A percentile compares a stretch with the other conserved stretches of the same genome.
Evolutionary conservation across 2,329 filamentous ascomycete genomes (phyloP).

Genomic region (Colletotrichum lindemuthianum): DNA sequence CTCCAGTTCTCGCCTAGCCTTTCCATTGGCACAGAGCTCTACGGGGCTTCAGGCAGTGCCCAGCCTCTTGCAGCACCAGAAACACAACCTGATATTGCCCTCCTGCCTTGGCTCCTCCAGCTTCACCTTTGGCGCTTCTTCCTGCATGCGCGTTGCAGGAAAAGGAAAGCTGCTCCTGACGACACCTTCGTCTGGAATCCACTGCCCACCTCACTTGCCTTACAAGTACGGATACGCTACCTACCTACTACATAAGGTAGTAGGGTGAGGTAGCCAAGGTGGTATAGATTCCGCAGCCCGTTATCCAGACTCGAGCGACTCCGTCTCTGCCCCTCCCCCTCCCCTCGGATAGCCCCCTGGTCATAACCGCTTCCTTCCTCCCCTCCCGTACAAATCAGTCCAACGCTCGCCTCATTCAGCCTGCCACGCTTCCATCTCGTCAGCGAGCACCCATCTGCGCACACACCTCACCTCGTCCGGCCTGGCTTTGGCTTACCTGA

Average conservation of each 20-base stretch:
- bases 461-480: conserved; percentile 6
- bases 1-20: not conserved
- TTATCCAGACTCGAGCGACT: not conserved
- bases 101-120: conserved; percentile 9
- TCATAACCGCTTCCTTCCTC: conserved; percentile 29
- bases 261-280: too few relatives aligned
- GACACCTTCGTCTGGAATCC: too few relatives aligned
- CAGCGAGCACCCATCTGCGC: conserved; percentile 9
- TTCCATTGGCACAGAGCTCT: conserved; percentile 23
- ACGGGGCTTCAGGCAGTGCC: conserved; percentile 15
- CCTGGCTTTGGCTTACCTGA: too few relatives aligned
- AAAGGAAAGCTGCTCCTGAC: conserved; percentile 15
- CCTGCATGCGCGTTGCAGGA: conserved; percentile 9
- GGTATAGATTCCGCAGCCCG: too few relatives aligned
- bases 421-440: conserved; percentile 5
- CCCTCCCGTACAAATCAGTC: conserved; percentile 30
- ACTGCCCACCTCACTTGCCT: too few relatives aligned
- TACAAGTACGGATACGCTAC: too few relatives aligned
- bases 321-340: conserved; percentile 11
- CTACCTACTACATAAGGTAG: too few relatives aligned
- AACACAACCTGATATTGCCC: conserved; percentile 26
- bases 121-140: conserved; percentile 16
- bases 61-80: conserved; percentile 26
- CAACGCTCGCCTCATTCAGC: conserved; percentile 21
- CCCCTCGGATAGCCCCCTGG: conserved; percentile 24